These are phyloP conservation scores for Beauveria sp. DNA, from an alignment of 2,329 filamentous ascomycete genomes.

Conservation along the genomic window DNA sequence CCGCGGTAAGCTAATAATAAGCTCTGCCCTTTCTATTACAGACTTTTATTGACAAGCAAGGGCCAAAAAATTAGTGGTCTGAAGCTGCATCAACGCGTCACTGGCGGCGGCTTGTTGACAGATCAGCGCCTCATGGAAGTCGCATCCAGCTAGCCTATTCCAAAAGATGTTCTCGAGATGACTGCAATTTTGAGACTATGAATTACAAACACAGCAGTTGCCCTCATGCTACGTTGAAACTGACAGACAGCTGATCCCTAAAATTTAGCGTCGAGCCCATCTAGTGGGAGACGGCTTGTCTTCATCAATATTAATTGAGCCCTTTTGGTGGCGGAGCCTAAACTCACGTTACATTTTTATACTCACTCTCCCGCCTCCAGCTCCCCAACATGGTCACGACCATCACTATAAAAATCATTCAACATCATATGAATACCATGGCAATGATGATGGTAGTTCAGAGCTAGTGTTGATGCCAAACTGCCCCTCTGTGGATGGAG, in stretches of 20 bases:
- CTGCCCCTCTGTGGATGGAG: not conserved
- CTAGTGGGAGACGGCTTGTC: not conserved
- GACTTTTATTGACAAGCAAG: too few species aligned
- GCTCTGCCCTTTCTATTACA: not conserved
- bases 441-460: too few species aligned
- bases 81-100: not conserved
- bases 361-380: not conserved
- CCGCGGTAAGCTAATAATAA: not conserved
- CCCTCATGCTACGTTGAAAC: slow-evolving; percentile 7
- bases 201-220: not conserved
- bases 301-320: slow-evolving; percentile 6
- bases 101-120: not conserved
- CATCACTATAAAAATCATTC: too few species aligned
- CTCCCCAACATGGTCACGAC: not conserved
- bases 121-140: not conserved
- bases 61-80: not conserved
- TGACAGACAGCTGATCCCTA: not conserved
- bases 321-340: not conserved
- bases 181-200: too few species aligned
- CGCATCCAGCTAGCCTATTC: not conserved
- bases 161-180: not conserved
- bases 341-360: slow-evolving; percentile 9
- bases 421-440: not conserved
- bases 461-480: not conserved
- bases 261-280: not conserved